Evolutionary conservation across 2,329 filamentous ascomycete species (phyloP).

Genomic region (Phoma sp.): DNA sequence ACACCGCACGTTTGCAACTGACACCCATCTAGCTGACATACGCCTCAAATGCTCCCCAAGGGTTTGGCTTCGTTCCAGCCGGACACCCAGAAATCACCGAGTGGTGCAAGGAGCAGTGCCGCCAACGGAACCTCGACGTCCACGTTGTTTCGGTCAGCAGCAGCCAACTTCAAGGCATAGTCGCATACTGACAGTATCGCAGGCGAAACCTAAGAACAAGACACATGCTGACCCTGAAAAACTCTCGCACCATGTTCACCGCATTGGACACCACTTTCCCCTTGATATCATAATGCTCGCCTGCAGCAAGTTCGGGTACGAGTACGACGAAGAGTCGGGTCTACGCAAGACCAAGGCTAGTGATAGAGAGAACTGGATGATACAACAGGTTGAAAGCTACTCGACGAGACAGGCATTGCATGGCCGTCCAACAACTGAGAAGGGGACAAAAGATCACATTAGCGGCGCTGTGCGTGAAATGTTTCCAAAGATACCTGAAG

Average conservation of each 20-base stretch:
- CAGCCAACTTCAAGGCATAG: neutral
- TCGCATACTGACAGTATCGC: conserved; percentile 21
- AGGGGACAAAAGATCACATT: conserved; percentile 64
- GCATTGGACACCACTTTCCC: conserved; percentile 70
- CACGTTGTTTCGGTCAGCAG: conserved; percentile 67
- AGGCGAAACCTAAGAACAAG: conserved; percentile 56
- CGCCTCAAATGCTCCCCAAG: conserved; percentile 61
- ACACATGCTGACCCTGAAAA: conserved; percentile 59
- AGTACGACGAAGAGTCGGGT: conserved; percentile 29
- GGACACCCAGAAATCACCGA: conserved; percentile 67
- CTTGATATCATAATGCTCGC: conserved; percentile 65
- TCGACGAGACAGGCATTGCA: conserved; percentile 35
- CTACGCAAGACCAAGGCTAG: conserved; percentile 29
- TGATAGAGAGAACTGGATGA: conserved; percentile 40
- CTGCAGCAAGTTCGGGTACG: conserved; percentile 58
- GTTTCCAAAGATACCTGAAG: conserved; percentile 68
- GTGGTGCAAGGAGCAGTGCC: conserved; percentile 65
- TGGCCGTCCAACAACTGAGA: conserved; percentile 35
- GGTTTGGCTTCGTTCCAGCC: conserved; percentile 68
- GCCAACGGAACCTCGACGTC: conserved; percentile 61
- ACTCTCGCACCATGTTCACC: conserved; percentile 66
- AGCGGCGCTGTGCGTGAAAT: conserved; percentile 66
- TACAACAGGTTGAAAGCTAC: conserved; percentile 47
- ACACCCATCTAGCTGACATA: conserved; percentile 61
- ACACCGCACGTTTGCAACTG: conserved; percentile 32